Evolutionary conservation across 2,329 filamentous ascomycete genomes (phyloP), one percentile per base, ranked within the genome.

Genomic region (Lizonia empirigonia): DNA sequence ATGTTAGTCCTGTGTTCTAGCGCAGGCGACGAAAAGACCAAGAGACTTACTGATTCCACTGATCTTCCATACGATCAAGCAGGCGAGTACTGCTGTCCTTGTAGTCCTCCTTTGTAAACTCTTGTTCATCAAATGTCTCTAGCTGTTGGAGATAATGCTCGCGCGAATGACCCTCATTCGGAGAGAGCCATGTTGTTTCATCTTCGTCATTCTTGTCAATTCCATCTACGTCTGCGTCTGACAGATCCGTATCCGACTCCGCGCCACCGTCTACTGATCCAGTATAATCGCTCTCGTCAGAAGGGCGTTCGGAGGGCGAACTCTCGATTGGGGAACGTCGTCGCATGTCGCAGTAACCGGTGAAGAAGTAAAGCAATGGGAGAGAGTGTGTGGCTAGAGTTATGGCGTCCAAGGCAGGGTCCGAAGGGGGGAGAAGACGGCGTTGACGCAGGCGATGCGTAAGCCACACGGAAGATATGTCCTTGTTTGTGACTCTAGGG

Each of bases 41-140:
- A n/a, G n/a, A n/a, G n/a, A n/a, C 41, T 10, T 62, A 64, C 60
- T 56, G 16, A 42, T 57, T 51, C 54, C 29, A 64, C 49, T 58
- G 32, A 38, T 53, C 52, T 56, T 65, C 44, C n/a, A 62, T 58
- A 44, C 27, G 24, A 55, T 62, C 41, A 4, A 62, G 27, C 10
- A 59, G 49, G 35, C 36, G 35, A 48, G 54, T 59, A 51, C 34
- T 64, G 15, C 57, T 55, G n/a, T 63, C 39, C 29, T 48, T 53
- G 27, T 65, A 64, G 49, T 65, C 50, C 26, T 64, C 29, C 46
- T 58, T 54, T 5, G 34, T 35, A 22, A 57, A 55, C 46, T 63
- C 45, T 40, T 36, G 5, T 51, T 63, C 41, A 19, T 64, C 44
- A 16, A 59, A 58, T 7, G 19, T 29, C 15, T 60, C 29, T 13